These are phyloP conservation scores for Fraxinus cuspidata DNA, from an alignment of 257 asterid species.

Conservation along the genomic window DNA sequence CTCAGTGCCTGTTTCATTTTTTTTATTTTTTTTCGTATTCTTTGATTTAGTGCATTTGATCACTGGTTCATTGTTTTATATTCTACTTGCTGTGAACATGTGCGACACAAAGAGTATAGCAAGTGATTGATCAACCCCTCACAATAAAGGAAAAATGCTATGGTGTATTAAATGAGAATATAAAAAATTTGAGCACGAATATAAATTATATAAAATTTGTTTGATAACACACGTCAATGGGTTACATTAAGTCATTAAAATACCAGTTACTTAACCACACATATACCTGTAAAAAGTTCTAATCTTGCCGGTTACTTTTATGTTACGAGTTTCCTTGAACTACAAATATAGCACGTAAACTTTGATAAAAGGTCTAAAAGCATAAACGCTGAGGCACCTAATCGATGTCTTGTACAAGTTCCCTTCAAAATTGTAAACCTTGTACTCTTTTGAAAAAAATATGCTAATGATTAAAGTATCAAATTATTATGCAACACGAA, in stretches of 20 bases:
- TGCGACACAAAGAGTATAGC: background rate
- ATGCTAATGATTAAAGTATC: background rate
- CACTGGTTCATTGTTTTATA: constrained; percentile 3
- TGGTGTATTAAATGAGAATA: background rate
- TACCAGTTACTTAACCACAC: background rate
- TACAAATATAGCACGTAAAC: background rate
- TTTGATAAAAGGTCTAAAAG: background rate
- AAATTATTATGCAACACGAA: background rate
- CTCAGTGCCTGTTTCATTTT: background rate
- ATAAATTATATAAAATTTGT: background rate
- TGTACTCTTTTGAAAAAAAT: background rate
- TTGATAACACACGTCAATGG: background rate
- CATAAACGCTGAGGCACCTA: background rate
- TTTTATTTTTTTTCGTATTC: constrained; percentile 4
- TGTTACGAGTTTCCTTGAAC: background rate
- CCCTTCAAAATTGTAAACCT: background rate
- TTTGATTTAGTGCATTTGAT: constrained; percentile 14
- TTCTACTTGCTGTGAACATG: constrained; percentile 7
- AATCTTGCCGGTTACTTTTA: background rate
- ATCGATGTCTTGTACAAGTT: background rate
- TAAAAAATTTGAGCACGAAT: background rate
- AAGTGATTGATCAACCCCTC: background rate
- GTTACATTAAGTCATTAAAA: background rate
- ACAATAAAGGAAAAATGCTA: background rate
- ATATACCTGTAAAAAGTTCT: background rate